Conservation (phyloP, 1,139 yeast genomes). For the Suhomyces panamericanus region DNA sequence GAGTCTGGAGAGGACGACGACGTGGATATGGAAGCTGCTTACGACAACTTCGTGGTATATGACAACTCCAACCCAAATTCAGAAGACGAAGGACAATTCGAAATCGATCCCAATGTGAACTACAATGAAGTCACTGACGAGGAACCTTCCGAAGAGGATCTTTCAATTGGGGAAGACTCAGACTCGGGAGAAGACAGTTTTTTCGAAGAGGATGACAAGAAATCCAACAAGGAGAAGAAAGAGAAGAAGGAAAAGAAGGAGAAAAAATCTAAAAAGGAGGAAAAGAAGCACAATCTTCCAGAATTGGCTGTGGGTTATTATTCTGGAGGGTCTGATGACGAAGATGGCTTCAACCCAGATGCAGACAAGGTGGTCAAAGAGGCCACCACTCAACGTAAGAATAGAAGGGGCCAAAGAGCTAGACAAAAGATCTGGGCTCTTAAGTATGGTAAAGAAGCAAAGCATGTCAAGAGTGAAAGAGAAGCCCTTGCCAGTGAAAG, state of each 20-base stretch:
- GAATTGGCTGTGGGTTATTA: slow-evolving; percentile 73
- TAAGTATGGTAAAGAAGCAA: slow-evolving; percentile 83
- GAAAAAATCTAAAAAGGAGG: slow-evolving; percentile 20
- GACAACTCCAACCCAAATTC: slow-evolving; percentile 57
- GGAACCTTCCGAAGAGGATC: slow-evolving; percentile 41
- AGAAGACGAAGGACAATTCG: slow-evolving; percentile 46
- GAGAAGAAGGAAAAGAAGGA: slow-evolving; percentile 17
- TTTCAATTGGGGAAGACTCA: slow-evolving; percentile 9
- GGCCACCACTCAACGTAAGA: slow-evolving; percentile 60
- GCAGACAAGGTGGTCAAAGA: slow-evolving; percentile 61
- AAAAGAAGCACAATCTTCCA: slow-evolving; percentile 50
- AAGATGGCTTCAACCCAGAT: slow-evolving; percentile 48
- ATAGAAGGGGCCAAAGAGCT: slow-evolving; percentile 95
- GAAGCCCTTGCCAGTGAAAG: slow-evolving; percentile 55
- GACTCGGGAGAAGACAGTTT: slow-evolving; percentile 38
- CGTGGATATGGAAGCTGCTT: slow-evolving; percentile 30
- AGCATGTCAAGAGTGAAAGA: slow-evolving; percentile 69
- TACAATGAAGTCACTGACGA: slow-evolving; percentile 67
- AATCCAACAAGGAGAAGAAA: slow-evolving; percentile 5
- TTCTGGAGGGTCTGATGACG: slow-evolving; percentile 76
- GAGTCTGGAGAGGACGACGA: slow-evolving; percentile 12
- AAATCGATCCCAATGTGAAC: slow-evolving; percentile 43
- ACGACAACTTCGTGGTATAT: slow-evolving; percentile 42
- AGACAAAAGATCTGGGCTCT: slow-evolving; percentile 95
- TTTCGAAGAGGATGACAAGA: slow-evolving; percentile 26